Evolutionary conservation across 768 basidiomycete genomes (phyloP), one percentile per base, ranked within the genome.

Genomic region (Suillus fuscotomentosus): DNA sequence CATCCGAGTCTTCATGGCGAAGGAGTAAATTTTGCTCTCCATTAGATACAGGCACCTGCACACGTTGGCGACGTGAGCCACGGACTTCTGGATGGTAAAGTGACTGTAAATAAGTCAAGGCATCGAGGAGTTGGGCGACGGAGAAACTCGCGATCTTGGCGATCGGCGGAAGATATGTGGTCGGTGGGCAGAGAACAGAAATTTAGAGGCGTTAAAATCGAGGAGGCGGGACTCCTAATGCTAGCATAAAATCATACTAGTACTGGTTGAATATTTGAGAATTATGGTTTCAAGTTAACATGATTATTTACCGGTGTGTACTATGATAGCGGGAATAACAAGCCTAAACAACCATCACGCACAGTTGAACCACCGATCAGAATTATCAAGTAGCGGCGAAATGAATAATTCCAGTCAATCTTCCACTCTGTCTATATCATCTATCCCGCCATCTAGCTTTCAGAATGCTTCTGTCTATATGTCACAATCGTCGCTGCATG

Each of bases 91-190:
- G 2, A 27, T 27, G 3, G 27, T 27, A 27, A 27, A 27, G 27
- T 27, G 27, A 27, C 2, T 27, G 27, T 27, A 2, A 27, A 27
- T 27, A 27, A 27, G 27, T 1, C 27, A 27, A 27, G 27, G 27
- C 27, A 27, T 27, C 27, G 27, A 27, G 27, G 3, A 27, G 27
- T 3, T 27, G 27, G 2, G 27, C 3, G 27, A 27, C 27, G 27
- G 27, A 27, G 27, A 27, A 27, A 27, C 27, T 27, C 27, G 27
- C 27, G 27, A 27, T 27, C 27, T 27, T 27, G 27, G 27, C 27
- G 2, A 2, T 27, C 27, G 66, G 62, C 77, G 88, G 86, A n/a
- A 90, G 82, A 22, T 72, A 70, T 15, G 80, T 73, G 15, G 85
- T 85, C 24, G 87, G 87, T 1, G 82, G 78, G 22, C 71, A 60